Evolutionary conservation across 2,329 filamentous ascomycete species (phyloP).

Genomic region (Ceratocystiopsis minuta): DNA sequence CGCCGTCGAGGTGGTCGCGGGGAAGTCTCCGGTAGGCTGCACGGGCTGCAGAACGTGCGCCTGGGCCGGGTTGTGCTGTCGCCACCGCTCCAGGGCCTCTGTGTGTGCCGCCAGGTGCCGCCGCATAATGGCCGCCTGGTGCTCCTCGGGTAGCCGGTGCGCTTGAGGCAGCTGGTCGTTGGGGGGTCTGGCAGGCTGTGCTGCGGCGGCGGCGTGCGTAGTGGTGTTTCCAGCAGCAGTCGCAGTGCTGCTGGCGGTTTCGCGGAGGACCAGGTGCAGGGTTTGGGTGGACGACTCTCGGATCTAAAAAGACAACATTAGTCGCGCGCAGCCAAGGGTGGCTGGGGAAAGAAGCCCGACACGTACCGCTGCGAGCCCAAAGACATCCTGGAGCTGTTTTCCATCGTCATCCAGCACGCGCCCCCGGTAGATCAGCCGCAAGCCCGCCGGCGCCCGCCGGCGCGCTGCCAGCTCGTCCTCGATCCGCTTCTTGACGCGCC

Average conservation of each 20-base stretch:
- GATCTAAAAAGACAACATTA: not conserved
- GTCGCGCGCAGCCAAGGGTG: not conserved
- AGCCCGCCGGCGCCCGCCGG: constrained; percentile 1
- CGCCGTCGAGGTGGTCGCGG: too few species aligned
- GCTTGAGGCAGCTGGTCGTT: too few species aligned
- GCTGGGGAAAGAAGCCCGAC: not conserved
- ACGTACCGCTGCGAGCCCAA: constrained; percentile 6
- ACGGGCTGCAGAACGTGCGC: too few species aligned
- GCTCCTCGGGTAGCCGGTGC: too few species aligned
- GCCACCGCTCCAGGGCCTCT: too few species aligned
- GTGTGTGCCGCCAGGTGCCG: too few species aligned
- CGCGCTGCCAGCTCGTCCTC: constrained; percentile 2
- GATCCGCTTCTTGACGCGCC: constrained; percentile 4
- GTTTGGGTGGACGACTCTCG: not conserved
- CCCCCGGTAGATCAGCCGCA: constrained; percentile 9
- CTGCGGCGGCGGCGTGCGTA: too few species aligned
- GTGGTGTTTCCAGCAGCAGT: too few species aligned
- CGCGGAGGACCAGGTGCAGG: not conserved
- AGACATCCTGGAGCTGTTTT: constrained; percentile 4
- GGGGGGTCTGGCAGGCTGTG: too few species aligned
- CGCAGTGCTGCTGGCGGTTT: not conserved
- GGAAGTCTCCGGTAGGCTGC: too few species aligned
- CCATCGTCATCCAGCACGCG: constrained; percentile 5
- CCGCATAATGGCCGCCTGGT: too few species aligned
- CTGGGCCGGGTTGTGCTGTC: too few species aligned